Conservation (phyloP, 2,329 filamentous ascomycete genomes). For the Sphaerulina musiva region DNA sequence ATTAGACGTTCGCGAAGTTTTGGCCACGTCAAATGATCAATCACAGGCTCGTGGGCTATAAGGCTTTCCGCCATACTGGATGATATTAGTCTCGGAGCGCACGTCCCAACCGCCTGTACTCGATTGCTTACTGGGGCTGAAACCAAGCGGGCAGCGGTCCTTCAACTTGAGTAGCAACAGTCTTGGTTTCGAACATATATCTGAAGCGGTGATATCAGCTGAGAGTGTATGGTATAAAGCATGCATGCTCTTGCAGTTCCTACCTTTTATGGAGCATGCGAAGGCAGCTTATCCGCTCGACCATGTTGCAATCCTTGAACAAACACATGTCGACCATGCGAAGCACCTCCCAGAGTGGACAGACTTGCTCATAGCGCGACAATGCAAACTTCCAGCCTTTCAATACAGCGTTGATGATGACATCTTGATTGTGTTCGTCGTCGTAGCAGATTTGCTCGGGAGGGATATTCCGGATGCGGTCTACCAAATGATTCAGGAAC, state of each 20-base stretch:
- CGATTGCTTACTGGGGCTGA: slow-evolving; percentile 17
- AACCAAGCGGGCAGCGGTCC: slow-evolving; percentile 22
- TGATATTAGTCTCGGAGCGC: slow-evolving; percentile 4
- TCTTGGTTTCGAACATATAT: slow-evolving; percentile 19
- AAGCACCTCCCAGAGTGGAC: slow-evolving; percentile 20
- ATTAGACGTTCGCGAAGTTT: slow-evolving; percentile 18
- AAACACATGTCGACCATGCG: slow-evolving; percentile 21
- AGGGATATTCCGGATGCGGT: slow-evolving; percentile 19
- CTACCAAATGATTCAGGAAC: slow-evolving; percentile 22
- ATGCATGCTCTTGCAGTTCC: not conserved
- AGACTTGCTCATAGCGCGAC: slow-evolving; percentile 19
- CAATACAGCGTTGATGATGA: slow-evolving; percentile 19
- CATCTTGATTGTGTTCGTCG: slow-evolving; percentile 21
- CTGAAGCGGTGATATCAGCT: not conserved
- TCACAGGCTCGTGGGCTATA: slow-evolving; percentile 21
- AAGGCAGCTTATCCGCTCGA: slow-evolving; percentile 20
- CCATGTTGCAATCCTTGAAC: slow-evolving; percentile 21
- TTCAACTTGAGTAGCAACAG: slow-evolving; percentile 14
- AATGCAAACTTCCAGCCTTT: slow-evolving; percentile 21
- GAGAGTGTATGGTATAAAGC: not conserved
- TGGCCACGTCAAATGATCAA: slow-evolving; percentile 23
- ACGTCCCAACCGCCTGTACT: not conserved
- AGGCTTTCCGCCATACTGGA: slow-evolving; percentile 18
- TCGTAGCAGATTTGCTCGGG: slow-evolving; percentile 20
- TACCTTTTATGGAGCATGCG: slow-evolving; percentile 23